Percentiles rank a stretch among this genome's conserved stretches.
Conservation (phyloP, 176 grass and related monocot species). For the Triticum aestivum region DNA sequence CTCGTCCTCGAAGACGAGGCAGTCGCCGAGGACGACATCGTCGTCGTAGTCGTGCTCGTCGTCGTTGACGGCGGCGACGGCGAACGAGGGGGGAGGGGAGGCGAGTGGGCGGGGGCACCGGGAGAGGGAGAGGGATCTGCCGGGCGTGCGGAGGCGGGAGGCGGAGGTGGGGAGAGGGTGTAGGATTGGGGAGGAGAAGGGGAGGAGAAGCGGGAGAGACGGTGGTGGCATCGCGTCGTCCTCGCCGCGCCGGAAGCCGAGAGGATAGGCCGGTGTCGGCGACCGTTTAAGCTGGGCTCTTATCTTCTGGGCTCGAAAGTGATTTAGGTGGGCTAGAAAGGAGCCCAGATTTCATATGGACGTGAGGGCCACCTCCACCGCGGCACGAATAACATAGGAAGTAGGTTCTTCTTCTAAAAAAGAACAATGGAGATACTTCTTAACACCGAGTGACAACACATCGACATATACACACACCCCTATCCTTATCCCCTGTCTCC, state of each 20-base stretch:
- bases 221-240: constrained; percentile 18
- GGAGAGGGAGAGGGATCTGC: constrained; percentile 12
- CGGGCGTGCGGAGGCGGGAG: constrained; percentile 1
- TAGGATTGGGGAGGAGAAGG: constrained; percentile 10
- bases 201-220: constrained; percentile 19
- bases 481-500: too few species aligned
- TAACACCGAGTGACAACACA: too few species aligned
- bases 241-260: constrained; percentile 29
- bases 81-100: constrained; percentile 13
- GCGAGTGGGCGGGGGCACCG: background rate
- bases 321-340: background rate
- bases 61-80: constrained; percentile 8
- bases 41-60: constrained; percentile 37
- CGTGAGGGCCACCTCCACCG: background rate
- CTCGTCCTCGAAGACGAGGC: constrained; percentile 91
- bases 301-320: background rate
- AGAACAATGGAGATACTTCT: too few species aligned
- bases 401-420: too few species aligned
- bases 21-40: constrained; percentile 76
- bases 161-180: constrained; percentile 10
- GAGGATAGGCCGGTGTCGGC: constrained; percentile 25
- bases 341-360: background rate
- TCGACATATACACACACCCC: too few species aligned
- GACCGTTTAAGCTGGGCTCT: background rate
- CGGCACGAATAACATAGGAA: too few species aligned